Base-by-base conservation (phyloP, 176 grass and related monocot species). In the Aegilops sharonensis region DNA sequence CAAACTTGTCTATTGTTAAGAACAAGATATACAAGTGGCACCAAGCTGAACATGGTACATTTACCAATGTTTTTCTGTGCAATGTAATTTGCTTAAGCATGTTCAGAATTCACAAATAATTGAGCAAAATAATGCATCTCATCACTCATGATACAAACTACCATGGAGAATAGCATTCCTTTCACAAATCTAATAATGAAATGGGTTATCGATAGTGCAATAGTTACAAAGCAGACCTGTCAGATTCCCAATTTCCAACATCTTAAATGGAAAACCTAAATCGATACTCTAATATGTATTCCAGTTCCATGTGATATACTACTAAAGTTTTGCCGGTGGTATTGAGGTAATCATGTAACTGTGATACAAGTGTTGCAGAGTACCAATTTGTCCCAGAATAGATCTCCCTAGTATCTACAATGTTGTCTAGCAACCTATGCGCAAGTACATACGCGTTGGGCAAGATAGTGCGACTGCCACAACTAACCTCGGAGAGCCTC, bases 401-500 rank as follows among this genome's bases (percentile, higher is more conserved):
- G 31, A 31, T 57, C 21, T 37, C 32, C 6, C 21, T 37, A 18
- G 45, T 77, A 13, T 3, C 72, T 75, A 75, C 37, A 15, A 13
- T 37, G 67, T 69, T 69, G 24, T 75, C 27, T 76, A 67, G 8
- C 13, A 57, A 15, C 18, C 27, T 83, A 79, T 43, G 17, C 57
- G 67, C 17, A 74, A 83, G 11, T 9, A 80, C 12, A 66, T 65
- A 39, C 23, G 5, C 75, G 9, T 47, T 62, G 13, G 45, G 64
- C 42, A 75, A 52, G 20, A 68, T 56, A 80, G 11, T 59, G 85
- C 25, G 85, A 83, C 62, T 31, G 36, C 48, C 39, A 6, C 18
- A 89, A 86, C 92, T 83, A 20, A 93, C 89, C 92, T 93, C 75
- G 77, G 52, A 70, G 52, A 70, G 20, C 63, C 62, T 23, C 62